phyloP scores from a whole-genome alignment of 2,329 filamentous ascomycete species.

The Colletotrichum camelliae region DNA sequence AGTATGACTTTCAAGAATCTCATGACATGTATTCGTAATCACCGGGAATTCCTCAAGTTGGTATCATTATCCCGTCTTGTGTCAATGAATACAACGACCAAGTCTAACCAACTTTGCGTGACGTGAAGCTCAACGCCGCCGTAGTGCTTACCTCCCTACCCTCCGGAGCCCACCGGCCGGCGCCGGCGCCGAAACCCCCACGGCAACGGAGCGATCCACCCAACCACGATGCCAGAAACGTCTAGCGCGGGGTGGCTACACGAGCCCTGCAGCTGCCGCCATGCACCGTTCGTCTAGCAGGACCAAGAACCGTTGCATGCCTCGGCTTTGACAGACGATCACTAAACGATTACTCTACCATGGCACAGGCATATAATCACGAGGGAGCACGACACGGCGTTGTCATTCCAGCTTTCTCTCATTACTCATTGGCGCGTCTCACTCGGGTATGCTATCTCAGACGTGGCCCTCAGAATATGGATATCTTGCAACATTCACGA shows the following conservation, averaged over 20 bases:
- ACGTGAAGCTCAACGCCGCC: background rate
- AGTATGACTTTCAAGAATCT: background rate
- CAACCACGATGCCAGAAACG: background rate
- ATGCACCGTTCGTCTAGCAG: conserved; percentile 2
- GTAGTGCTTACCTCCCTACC: background rate
- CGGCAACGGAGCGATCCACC: background rate
- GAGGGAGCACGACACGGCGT: background rate
- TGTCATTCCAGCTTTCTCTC: background rate
- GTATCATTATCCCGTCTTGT: background rate
- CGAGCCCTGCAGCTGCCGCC: conserved; percentile 3
- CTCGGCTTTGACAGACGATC: background rate
- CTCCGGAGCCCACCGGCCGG: background rate
- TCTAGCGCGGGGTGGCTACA: background rate
- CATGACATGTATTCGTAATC: background rate
- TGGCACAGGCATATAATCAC: background rate
- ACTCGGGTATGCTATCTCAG: background rate
- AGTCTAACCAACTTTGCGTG: background rate
- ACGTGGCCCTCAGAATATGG: background rate
- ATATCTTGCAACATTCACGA: background rate
- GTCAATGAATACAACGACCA: background rate
- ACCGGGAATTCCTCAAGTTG: background rate
- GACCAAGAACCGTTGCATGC: background rate
- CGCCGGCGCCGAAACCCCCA: background rate
- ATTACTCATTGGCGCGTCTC: background rate
- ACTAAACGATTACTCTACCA: background rate